Conservation (phyloP, 163 green algal genomes). For the Trebouxiophyceae sp. region DNA sequence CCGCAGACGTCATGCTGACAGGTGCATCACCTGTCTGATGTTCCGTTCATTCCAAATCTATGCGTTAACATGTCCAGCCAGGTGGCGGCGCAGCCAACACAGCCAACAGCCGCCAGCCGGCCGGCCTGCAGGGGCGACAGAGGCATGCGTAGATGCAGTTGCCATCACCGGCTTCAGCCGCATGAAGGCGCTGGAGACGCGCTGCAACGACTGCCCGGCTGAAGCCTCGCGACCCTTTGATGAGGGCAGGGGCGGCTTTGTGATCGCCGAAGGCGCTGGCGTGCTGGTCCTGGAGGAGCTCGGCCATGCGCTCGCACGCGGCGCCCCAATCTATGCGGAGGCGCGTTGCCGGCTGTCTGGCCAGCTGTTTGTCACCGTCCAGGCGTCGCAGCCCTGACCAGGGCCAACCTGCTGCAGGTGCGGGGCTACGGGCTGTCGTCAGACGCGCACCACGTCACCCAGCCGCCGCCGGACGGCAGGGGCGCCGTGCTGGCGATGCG, state of each 20-base stretch:
- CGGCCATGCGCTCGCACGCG: slow-evolving; percentile 52
- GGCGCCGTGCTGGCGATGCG: slow-evolving; percentile 78
- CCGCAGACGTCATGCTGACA: slow-evolving; percentile 79
- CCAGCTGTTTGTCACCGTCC: not conserved
- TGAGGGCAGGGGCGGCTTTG: slow-evolving; percentile 74
- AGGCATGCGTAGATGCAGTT: slow-evolving; percentile 81
- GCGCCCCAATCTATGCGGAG: slow-evolving; percentile 74
- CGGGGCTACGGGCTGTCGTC: slow-evolving; percentile 73
- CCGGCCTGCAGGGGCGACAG: slow-evolving; percentile 73
- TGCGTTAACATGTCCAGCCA: too few relatives aligned
- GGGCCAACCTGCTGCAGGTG: slow-evolving; percentile 32
- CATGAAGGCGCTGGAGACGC: slow-evolving; percentile 60
- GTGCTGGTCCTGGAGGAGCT: slow-evolving; percentile 80
- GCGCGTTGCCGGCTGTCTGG: slow-evolving; percentile 19
- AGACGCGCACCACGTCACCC: slow-evolving; percentile 90
- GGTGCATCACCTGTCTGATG: not conserved
- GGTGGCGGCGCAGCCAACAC: too few relatives aligned
- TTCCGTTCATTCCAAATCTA: too few relatives aligned
- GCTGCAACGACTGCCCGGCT: slow-evolving; percentile 42
- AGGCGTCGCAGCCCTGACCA: not conserved
- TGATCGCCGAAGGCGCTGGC: slow-evolving; percentile 86
- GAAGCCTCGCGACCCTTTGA: slow-evolving; percentile 83
- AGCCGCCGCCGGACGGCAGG: slow-evolving; percentile 67
- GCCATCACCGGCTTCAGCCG: slow-evolving; percentile 72
- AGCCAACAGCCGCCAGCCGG: too few relatives aligned